Percentiles rank a stretch among this genome's conserved stretches.
phyloP scores from a whole-genome alignment of 2,329 filamentous ascomycete genomes.

The Botryosphaeria dothidea region DNA sequence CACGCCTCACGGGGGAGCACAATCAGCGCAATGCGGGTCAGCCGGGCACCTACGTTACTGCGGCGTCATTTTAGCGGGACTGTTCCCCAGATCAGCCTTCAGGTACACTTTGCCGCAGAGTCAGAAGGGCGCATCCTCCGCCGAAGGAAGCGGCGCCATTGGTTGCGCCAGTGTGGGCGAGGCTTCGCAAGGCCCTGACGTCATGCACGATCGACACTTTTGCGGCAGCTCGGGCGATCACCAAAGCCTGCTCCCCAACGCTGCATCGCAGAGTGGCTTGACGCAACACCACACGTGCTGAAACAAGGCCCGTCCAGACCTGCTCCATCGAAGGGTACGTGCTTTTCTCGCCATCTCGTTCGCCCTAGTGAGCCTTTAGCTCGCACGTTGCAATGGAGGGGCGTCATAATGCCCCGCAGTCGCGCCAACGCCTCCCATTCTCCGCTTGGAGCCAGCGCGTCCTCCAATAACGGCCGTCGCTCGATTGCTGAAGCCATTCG shows the following conservation, averaged over 20 bases:
- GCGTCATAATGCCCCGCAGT: slow-evolving; percentile 13
- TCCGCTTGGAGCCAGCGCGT: background rate
- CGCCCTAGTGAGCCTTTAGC: background rate
- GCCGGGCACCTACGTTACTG: slow-evolving; percentile 9
- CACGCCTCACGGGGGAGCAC: background rate
- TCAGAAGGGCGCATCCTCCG: background rate
- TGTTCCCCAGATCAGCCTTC: slow-evolving; percentile 5
- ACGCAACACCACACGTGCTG: slow-evolving; percentile 5
- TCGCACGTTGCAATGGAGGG: background rate
- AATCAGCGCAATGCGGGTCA: background rate
- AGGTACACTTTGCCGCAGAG: background rate
- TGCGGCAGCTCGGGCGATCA: background rate
- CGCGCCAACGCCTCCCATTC: background rate
- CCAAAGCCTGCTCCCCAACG: background rate
- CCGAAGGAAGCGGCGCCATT: background rate
- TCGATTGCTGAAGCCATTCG: background rate
- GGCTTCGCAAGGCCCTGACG: background rate
- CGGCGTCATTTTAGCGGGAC: slow-evolving; percentile 10
- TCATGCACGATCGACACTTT: background rate
- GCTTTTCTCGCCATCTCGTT: background rate
- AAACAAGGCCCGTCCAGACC: slow-evolving; percentile 1
- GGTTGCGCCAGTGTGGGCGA: background rate
- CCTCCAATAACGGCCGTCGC: background rate
- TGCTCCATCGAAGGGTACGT: background rate
- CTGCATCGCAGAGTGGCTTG: background rate